These are phyloP conservation scores for Nothophoma quercina DNA, from an alignment of 2,329 filamentous ascomycete species.

Conservation along the genomic window DNA sequence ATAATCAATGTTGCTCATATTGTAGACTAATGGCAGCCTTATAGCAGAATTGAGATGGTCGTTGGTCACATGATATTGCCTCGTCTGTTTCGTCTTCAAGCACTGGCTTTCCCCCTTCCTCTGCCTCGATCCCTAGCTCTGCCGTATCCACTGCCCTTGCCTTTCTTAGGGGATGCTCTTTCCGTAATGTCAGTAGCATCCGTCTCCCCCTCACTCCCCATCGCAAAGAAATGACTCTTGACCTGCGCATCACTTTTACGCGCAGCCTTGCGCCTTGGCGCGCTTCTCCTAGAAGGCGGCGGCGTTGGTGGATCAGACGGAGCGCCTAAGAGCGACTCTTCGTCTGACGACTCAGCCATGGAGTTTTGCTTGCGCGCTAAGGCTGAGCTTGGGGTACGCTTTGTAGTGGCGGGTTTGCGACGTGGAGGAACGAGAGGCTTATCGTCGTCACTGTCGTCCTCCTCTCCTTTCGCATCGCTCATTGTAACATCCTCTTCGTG, in stretches of 20 bases:
- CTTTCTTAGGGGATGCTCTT: conserved; percentile 30
- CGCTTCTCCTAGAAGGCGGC: conserved; percentile 19
- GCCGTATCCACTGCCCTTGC: conserved; percentile 7
- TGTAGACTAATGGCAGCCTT: too few species aligned
- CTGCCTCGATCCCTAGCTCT: conserved; percentile 20
- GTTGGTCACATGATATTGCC: too few species aligned
- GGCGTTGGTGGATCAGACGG: conserved; percentile 15
- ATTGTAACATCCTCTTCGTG: conserved; percentile 4
- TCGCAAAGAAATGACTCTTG: conserved; percentile 45
- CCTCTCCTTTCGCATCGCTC: not conserved
- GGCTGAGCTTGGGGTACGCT: conserved; percentile 4
- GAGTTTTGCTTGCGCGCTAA: conserved; percentile 19
- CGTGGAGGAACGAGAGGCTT: conserved; percentile 5
- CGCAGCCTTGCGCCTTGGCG: conserved; percentile 36
- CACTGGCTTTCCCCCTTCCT: conserved; percentile 16
- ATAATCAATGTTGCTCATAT: too few species aligned
- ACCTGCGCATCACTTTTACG: conserved; percentile 40
- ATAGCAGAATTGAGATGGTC: too few species aligned
- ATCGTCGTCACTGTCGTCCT: conserved; percentile 39
- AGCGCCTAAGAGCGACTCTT: conserved; percentile 20
- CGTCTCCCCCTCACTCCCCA: conserved; percentile 43
- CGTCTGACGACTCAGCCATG: conserved; percentile 15
- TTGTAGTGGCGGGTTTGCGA: conserved; percentile 18
- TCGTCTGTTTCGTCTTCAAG: too few species aligned
- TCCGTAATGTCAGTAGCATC: conserved; percentile 39